Evolutionary conservation across 345 rosid genomes (phyloP).

Genomic region (Abelmoschus esculentus): DNA sequence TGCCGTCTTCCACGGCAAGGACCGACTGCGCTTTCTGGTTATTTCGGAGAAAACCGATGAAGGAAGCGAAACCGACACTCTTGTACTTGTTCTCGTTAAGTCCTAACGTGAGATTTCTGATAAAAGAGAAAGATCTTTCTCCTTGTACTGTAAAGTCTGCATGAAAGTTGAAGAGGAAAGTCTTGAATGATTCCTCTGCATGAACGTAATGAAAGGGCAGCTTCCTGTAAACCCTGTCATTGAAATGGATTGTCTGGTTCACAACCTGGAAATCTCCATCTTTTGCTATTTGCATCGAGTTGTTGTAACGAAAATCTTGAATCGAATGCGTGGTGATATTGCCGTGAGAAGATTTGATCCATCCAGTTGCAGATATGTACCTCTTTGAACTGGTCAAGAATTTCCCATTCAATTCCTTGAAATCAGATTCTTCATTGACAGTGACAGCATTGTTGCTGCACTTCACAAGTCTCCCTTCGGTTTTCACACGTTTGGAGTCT

Average conservation of each 20-base stretch:
- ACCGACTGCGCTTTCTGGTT: slow-evolving; percentile 47
- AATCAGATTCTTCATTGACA: slow-evolving; percentile 27
- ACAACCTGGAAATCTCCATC: slow-evolving; percentile 46
- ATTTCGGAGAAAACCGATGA: slow-evolving; percentile 24
- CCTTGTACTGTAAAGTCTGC: background rate
- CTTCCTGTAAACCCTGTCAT: slow-evolving; percentile 35
- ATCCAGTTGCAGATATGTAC: slow-evolving; percentile 42
- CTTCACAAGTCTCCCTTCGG: slow-evolving; percentile 47
- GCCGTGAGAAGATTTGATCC: slow-evolving; percentile 66
- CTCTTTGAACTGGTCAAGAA: slow-evolving; percentile 43
- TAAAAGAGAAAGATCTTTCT: background rate
- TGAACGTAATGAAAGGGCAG: slow-evolving; percentile 19
- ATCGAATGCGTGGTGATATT: slow-evolving; percentile 37
- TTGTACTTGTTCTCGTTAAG: slow-evolving; percentile 30
- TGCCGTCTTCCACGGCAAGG: slow-evolving; percentile 39
- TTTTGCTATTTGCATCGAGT: slow-evolving; percentile 43
- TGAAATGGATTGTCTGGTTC: slow-evolving; percentile 44
- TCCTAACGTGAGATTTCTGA: slow-evolving; percentile 30
- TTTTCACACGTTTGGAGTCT: slow-evolving; percentile 32
- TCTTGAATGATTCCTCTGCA: background rate
- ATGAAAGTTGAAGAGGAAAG: background rate
- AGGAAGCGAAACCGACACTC: slow-evolving; percentile 10
- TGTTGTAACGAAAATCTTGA: slow-evolving; percentile 51
- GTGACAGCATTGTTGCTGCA: slow-evolving; percentile 24
- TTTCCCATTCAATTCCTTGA: slow-evolving; percentile 45